Evolutionary conservation across 129 eudicot species (phyloP), one percentile per base, ranked within the genome.

Genomic region (Pseudognaphalium luteoalbum): DNA sequence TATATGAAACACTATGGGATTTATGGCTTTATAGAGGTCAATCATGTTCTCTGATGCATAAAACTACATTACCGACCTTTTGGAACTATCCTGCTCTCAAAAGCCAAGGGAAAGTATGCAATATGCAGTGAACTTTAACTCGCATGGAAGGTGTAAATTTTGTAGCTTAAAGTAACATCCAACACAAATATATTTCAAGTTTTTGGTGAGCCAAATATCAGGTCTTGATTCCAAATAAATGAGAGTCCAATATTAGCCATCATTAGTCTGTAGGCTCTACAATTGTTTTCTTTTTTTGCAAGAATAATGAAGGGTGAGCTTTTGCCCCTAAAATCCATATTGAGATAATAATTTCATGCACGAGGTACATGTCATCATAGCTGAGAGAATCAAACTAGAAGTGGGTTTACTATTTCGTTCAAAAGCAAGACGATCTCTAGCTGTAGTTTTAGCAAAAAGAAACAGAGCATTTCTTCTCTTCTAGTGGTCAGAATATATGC

Each of bases 51-150:
- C 58, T 14, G 58, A 15, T n/a, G n/a, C 17, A 51, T 33, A 72
- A 51, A 56, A 72, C 21, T 57, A 50, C 33, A 33, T 20, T 73
- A 21, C 56, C 1, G 41, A 32, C 68, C 60, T 58, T 73, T 57
- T 41, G 61, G 61, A 60, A 72, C 33, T 28, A 34, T 20, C 21
- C 58, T 58, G 54, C 76, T 34, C 17, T 72, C 5, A 6, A 90
- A 91, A 71, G 82, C 85, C 71, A 88, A 87, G 75, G 97, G 97
- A 42, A 88, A 91, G 69, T 87, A 88, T 61, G 95, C 88, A 19
- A 86, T 90, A 66, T 92, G 90, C 76, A 89, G 85, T 96, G 98
- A 60, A 81, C 92, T 77, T 86, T 92, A 15, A 84, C 96, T 32
- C 4, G 34, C 34, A 32, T 25, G 28, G 28, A 25, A 25, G 28